Conservation (phyloP, 2,329 filamentous ascomycete species). For the Alternaria rosae region DNA sequence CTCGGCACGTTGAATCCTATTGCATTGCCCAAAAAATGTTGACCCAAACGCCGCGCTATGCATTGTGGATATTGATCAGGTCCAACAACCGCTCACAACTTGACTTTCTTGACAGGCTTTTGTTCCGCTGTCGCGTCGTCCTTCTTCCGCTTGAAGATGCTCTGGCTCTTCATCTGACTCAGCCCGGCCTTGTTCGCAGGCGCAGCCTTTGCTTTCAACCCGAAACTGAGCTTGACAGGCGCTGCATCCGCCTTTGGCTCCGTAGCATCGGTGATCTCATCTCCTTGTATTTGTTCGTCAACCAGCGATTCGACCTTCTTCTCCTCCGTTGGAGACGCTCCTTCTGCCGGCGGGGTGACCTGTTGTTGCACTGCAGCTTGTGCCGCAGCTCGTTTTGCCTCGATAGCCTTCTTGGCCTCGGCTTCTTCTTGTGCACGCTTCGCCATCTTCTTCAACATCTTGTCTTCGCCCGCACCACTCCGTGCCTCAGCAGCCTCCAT, state of each 20-base stretch:
- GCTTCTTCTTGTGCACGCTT: slow-evolving; percentile 71
- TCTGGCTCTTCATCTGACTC: slow-evolving; percentile 46
- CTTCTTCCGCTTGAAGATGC: slow-evolving; percentile 48
- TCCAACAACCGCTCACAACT: slow-evolving; percentile 26
- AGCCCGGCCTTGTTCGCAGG: slow-evolving; percentile 39
- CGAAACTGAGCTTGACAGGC: slow-evolving; percentile 36
- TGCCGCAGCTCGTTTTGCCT: slow-evolving; percentile 55
- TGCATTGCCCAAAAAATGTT: neutral
- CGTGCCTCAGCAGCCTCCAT: slow-evolving; percentile 89
- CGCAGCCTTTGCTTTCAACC: slow-evolving; percentile 14
- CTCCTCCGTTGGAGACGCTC: slow-evolving; percentile 33
- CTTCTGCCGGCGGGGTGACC: slow-evolving; percentile 43
- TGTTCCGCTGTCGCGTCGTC: slow-evolving; percentile 30
- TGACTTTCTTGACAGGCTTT: slow-evolving; percentile 46
- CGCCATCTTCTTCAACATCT: slow-evolving; percentile 83
- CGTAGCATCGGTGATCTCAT: slow-evolving; percentile 69
- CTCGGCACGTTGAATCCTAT: neutral
- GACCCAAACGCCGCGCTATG: slow-evolving; percentile 33
- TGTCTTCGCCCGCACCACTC: slow-evolving; percentile 88
- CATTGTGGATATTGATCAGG: neutral
- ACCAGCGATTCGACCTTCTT: slow-evolving; percentile 61
- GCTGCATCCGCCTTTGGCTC: slow-evolving; percentile 47
- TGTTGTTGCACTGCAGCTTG: slow-evolving; percentile 44
- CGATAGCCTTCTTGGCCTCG: slow-evolving; percentile 45
- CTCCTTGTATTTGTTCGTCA: slow-evolving; percentile 85